These are phyloP conservation scores for Termitomyces sp. DNA, from an alignment of 1,284 basidiomycete species.

Conservation along the genomic window DNA sequence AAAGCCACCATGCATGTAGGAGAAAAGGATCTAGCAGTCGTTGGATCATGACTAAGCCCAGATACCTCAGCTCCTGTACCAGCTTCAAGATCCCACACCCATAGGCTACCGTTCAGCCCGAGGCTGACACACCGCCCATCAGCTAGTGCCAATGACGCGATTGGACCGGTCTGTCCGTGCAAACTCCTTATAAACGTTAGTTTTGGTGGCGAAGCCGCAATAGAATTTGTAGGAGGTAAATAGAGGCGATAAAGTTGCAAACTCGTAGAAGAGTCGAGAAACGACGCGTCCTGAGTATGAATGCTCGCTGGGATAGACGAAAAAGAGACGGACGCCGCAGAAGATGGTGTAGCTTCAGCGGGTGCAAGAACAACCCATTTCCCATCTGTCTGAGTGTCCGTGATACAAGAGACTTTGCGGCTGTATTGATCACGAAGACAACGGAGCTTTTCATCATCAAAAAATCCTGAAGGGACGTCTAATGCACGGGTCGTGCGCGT, in stretches of 20 bases:
- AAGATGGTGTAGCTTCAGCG: conserved; percentile 22
- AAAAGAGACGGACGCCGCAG: conserved; percentile 18
- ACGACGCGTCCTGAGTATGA: conserved; percentile 20
- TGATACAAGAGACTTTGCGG: conserved; percentile 62
- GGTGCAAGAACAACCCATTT: conserved; percentile 80
- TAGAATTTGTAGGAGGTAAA: conserved; percentile 46
- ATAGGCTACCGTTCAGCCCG: conserved; percentile 63
- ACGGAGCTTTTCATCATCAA: conserved; percentile 60
- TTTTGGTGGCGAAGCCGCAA: conserved; percentile 48
- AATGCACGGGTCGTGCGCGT: conserved; percentile 63
- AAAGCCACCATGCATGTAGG: conserved; percentile 52
- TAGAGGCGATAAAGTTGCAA: conserved; percentile 71
- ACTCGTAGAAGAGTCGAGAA: conserved; percentile 43
- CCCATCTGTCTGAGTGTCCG: conserved; percentile 72
- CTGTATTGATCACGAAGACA: conserved; percentile 68
- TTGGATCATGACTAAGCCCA: conserved; percentile 7
- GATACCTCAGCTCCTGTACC: conserved; percentile 59
- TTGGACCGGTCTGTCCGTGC: conserved; percentile 59
- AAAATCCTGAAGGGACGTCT: conserved; percentile 67
- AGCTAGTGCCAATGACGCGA: conserved; percentile 64
- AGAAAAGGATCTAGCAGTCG: conserved; percentile 6
- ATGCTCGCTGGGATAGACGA: conserved; percentile 6
- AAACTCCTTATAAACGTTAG: conserved; percentile 68
- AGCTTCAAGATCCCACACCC: conserved; percentile 79
- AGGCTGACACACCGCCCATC: conserved; percentile 77